Evolutionary conservation across 257 asterid genomes (phyloP), one percentile per base, ranked within the genome.

Genomic region (Penstemon eatonii): DNA sequence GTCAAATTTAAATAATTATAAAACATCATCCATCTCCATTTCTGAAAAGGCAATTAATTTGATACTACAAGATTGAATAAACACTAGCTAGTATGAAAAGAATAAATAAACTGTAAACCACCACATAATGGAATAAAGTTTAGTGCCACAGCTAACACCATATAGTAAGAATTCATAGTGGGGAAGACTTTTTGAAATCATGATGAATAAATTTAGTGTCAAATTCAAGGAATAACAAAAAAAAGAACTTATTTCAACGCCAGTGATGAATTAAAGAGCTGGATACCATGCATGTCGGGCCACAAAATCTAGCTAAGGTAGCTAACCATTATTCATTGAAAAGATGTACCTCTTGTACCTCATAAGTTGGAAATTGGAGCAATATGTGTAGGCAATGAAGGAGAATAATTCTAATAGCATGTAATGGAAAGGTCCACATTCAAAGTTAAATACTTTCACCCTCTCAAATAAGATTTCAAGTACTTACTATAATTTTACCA

Each of bases 191-290:
- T 25, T 56, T 60, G 70, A 73, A 69, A 72, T 75, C 69, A 56
- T 57, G 59, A 73, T 70, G 63, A n/a, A 65, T 52, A n/a, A 8
- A 6, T 59, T 8, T 33, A 73, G 49, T 66, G 75, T 81, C 74
- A 57, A 79, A 15, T 15, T 15, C 0, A 15, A 70, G 63, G 51
- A 71, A 62, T 8, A 42, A 66, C 11, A 61, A 56, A 41, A 52
- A 75, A 66, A 66, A 39, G 33, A 25, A 25, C 33, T 2, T 25
- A 11, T 56, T 49, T 69, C 52, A 62, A 45, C 40, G 84, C 82
- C 86, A 88, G 80, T 74, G 75, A 75, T 56, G 74, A 75, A 25
- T 25, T 25, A 25, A 76, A 63, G 76, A 86, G 95, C 92, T 86
- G 91, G 82, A 85, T 81, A 73, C 83, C 84, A 80, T 80, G 69